Evolutionary conservation across 202 grass and related monocot genomes (phyloP), one percentile per base, ranked within the genome.

Genomic region (Brachypodium distachyon): DNA sequence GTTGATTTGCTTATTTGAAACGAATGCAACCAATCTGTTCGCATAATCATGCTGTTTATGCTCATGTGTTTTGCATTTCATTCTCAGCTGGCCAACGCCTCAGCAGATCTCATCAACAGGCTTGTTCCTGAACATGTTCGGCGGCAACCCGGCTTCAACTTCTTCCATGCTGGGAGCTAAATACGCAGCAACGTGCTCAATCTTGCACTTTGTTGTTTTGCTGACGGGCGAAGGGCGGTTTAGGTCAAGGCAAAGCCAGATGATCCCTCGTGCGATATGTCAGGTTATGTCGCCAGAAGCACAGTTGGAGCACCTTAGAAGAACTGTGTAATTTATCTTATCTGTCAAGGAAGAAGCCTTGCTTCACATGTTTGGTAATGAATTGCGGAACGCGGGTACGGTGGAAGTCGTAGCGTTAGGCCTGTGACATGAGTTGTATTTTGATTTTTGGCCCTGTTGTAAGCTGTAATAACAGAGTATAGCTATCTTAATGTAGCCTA

Each of bases 61-160:
- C 55, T 75, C 7, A 82, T 84, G 25, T 39, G 27, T 41, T 80
- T 51, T 49, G 4, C 29, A 32, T 53, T 55, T 80, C 37, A 60
- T 74, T n/a, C 50, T 6, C 87, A 90, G 84, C 53, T 88, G 49
- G 77, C 60, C 19, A 69, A 86, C 73, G 78, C 75, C 41, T 88
- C 82, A 29, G 78, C 79, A 27, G 87, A 86, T 18, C 84, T 93
- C 46, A 83, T 90, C 63, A 77, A 29, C 74, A 90, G 84, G 77
- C 74, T 90, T 32, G 67, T 90, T 29, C 91, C 91, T 4, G 87
- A 90, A 44, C 87, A 90, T 75, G 59, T 80, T 59, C 84, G 38
- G 38, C 78, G 85, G 21, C 91, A 90, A 86, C 51, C 61, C 61
- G 63, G 77, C 64, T 61, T 80, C 9, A 38, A 27, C 47, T 67